A percentile compares a stretch with the other conserved stretches of the same genome.
Conservation (phyloP, 352 stramenopile genomes). For the Phytopythium litorale region DNA sequence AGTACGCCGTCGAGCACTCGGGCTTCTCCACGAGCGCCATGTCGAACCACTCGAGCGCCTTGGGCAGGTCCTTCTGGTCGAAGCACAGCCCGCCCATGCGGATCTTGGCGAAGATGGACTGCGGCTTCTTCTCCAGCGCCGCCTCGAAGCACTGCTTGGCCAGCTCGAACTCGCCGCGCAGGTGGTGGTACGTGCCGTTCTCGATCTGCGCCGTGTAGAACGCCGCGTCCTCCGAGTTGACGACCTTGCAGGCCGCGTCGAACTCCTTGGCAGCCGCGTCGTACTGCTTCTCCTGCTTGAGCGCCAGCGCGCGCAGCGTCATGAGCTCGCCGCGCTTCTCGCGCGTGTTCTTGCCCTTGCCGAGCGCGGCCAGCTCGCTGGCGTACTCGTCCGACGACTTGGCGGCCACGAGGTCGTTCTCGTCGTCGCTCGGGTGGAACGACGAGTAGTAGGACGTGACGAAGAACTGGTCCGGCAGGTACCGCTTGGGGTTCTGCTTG, state of each 20-base stretch:
- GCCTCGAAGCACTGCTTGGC: conserved; percentile 64
- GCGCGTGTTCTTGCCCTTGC: conserved; percentile 19
- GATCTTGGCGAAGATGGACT: conserved; percentile 80
- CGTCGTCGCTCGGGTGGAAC: conserved; percentile 75
- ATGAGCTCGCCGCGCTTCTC: conserved; percentile 47
- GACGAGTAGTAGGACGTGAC: conserved; percentile 87
- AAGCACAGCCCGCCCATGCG: conserved; percentile 80
- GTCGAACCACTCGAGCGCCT: conserved; percentile 76
- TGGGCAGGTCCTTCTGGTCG: conserved; percentile 74
- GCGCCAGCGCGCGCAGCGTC: conserved; percentile 53
- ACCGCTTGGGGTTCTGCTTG: conserved; percentile 52
- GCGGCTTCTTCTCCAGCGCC: conserved; percentile 55
- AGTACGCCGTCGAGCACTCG: conserved; percentile 69
- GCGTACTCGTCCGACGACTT: conserved; percentile 61
- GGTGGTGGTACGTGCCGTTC: conserved; percentile 71
- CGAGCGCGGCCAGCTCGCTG: conserved; percentile 37
- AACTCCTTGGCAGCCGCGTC: conserved; percentile 59
- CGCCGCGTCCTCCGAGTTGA: conserved; percentile 42
- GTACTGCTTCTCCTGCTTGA: conserved; percentile 68
- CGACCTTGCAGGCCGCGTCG: conserved; percentile 41
- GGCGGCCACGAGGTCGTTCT: conserved; percentile 57
- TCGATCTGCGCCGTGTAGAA: conserved; percentile 80
- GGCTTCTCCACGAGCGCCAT: conserved; percentile 60
- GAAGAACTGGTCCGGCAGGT: conserved; percentile 78
- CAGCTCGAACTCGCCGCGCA: conserved; percentile 68